These are phyloP conservation scores for Trametes sp. DNA, from an alignment of 1,284 basidiomycete genomes.

Conservation along the genomic window DNA sequence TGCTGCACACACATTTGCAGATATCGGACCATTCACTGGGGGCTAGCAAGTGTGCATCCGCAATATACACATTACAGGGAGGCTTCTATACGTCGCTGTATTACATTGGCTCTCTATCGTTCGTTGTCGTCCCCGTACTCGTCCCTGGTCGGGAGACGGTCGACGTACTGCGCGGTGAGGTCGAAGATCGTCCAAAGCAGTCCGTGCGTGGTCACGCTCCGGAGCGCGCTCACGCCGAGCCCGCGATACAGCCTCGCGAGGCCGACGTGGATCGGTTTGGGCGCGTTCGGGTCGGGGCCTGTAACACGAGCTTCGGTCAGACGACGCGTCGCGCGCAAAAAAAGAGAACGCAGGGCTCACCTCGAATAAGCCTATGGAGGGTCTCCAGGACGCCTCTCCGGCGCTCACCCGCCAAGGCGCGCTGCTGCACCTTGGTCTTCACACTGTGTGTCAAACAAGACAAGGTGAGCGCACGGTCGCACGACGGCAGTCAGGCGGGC, in stretches of 20 bases:
- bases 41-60: constrained; percentile 2
- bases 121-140: constrained; percentile 24
- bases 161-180: constrained; percentile 76
- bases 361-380: constrained; percentile 77
- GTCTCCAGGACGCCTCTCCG: constrained; percentile 77
- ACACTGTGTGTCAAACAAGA: constrained; percentile 59
- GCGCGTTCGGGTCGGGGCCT: constrained; percentile 80
- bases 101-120: constrained; percentile 4
- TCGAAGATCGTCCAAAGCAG: constrained; percentile 87
- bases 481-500: background rate
- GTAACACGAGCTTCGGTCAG: background rate
- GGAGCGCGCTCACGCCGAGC: constrained; percentile 83
- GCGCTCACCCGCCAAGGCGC: constrained; percentile 80
- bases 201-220: constrained; percentile 85
- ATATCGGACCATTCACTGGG: no score
- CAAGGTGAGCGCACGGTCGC: background rate
- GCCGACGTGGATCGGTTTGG: constrained; percentile 75
- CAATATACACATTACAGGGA: constrained; percentile 28
- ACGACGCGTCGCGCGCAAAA: background rate
- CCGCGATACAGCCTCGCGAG: constrained; percentile 84
- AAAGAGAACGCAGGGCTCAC: constrained; percentile 44
- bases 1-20: no score
- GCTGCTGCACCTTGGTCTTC: constrained; percentile 93
- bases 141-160: constrained; percentile 58
- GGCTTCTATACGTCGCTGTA: constrained; percentile 9